Conservation (phyloP, 2,329 filamentous ascomycete genomes). For the Aspergillus pseudoglaucus region DNA sequence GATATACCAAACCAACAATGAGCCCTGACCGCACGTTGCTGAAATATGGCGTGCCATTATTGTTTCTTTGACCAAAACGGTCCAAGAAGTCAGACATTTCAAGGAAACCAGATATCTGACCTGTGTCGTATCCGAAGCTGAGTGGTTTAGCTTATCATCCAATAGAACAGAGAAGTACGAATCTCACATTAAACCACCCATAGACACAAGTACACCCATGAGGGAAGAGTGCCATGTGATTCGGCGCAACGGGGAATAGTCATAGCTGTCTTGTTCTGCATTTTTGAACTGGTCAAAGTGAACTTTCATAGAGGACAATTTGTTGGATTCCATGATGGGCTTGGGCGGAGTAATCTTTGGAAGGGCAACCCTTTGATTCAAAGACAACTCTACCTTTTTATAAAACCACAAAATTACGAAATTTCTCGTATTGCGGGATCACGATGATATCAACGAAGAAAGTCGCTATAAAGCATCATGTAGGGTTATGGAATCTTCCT, state of each 20-base stretch:
- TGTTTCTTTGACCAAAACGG: conserved; percentile 28
- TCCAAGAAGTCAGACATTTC: conserved; percentile 36
- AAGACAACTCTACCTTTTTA: neutral
- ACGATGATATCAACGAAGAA: neutral
- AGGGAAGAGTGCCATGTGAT: conserved; percentile 27
- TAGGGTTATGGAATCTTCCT: neutral
- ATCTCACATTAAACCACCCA: conserved; percentile 35
- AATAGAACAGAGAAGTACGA: neutral
- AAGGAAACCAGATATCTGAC: conserved; percentile 40
- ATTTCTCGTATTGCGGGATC: neutral
- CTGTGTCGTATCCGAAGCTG: conserved; percentile 36
- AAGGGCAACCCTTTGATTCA: neutral
- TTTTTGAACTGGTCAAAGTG: neutral
- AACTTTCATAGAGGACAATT: neutral
- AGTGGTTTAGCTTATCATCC: neutral
- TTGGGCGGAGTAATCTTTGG: neutral
- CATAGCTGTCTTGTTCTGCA: neutral
- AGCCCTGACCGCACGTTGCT: conserved; percentile 37
- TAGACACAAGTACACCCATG: conserved; percentile 38
- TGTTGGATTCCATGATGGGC: neutral
- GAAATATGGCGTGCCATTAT: conserved; percentile 29
- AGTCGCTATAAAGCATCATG: neutral
- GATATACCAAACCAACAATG: conserved; percentile 35
- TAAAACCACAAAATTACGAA: neutral
- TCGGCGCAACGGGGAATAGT: conserved; percentile 5